Percentiles rank a stretch among this genome's conserved stretches.
Conservation (phyloP, 176 grass and related monocot species). For the Eleusine indica region DNA sequence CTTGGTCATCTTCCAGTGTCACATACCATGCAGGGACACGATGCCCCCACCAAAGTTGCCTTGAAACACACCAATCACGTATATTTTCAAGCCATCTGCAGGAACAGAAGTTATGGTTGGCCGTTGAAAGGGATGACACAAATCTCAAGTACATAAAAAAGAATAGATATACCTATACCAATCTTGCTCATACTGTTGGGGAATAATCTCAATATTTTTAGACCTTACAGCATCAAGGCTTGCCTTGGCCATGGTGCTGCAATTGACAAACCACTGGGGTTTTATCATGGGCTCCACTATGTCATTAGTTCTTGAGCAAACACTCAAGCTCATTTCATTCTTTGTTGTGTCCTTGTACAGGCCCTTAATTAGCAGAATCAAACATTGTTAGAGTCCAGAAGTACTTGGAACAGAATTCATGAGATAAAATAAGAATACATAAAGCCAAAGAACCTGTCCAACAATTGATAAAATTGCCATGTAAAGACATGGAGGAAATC, state of each 20-base stretch:
- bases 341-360: conserved; percentile 82
- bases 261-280: conserved; percentile 91
- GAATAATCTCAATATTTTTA: conserved; percentile 89
- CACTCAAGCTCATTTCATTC: conserved; percentile 91
- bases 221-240: conserved; percentile 80
- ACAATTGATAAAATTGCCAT: background rate
- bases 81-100: conserved; percentile 91
- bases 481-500: background rate
- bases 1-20: conserved; percentile 64
- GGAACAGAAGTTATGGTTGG: conserved; percentile 22
- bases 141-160: background rate
- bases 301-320: conserved; percentile 90
- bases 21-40: conserved; percentile 87
- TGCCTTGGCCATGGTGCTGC: conserved; percentile 75
- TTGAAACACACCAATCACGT: conserved; percentile 93
- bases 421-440: background rate
- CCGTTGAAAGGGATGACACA: background rate
- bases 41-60: conserved; percentile 97
- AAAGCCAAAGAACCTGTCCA: background rate
- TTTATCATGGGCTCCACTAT: conserved; percentile 89
- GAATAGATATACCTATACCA: conserved; percentile 71
- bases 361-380: conserved; percentile 51
- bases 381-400: conserved; percentile 29
- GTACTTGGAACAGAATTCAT: background rate
- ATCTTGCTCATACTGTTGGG: conserved; percentile 90